Evolutionary conservation across 83 land plant genomes (phyloP), one percentile per base, ranked within the genome.

Genomic region (Larix sibirica): DNA sequence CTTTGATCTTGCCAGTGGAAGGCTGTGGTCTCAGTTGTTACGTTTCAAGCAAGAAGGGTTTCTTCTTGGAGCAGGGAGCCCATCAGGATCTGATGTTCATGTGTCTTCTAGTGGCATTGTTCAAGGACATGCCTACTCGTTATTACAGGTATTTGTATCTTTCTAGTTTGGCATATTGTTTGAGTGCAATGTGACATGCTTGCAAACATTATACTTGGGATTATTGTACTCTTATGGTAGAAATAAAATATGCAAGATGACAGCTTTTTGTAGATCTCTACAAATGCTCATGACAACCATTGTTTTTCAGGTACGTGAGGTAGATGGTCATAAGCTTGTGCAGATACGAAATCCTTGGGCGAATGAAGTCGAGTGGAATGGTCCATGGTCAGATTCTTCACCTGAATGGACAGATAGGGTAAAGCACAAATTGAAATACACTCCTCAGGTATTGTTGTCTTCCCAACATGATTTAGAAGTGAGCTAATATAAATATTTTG

Each of bases 321-420:
- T 98, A 17, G 99, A 98, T 89, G 98, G 99, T 17, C 99, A 98
- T 85, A 96, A 93, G 90, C 98, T 98, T 83, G 93, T 98, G 73
- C 99, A 98, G 82, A 93, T 98, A 82, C 90, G 99, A 78, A 98
- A 98, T 85, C 99, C 99, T 44, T 98, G 99, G 99, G 99, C 99
- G 3, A 98, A 95, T 88, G 99, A 98, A 78, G 99, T 98, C 67
- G 99, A 98, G 77, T 98, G 99, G 99, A 98, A 98, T 87, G 99
- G 99, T 9, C 99, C 99, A 24, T 98, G 99, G 99, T 95, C 99
- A 38, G 99, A 98, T 79, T 84, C 95, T 82, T 98, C 99, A 20
- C 86, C 95, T 44, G 99, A 98, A 69, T 98, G 99, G 99, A 98
- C 99, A 54, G 99, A 96, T 80, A 88, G 99, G 61, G 95, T 98